Evolutionary conservation across 768 basidiomycete species (phyloP).

Genomic region (Lyophyllum atratum): DNA sequence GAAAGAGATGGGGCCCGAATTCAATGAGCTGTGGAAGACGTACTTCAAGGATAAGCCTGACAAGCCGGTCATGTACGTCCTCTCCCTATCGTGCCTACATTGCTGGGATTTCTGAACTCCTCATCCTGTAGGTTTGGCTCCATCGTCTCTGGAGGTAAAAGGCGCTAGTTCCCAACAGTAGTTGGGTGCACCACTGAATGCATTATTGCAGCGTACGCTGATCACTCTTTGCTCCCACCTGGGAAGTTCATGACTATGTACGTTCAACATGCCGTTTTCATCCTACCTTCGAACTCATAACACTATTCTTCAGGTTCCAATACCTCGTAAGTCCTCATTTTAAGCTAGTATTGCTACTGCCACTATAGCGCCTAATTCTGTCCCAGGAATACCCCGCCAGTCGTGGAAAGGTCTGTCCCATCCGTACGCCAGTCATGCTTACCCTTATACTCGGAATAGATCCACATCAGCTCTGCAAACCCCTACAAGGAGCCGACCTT

Average conservation of each 20-base stretch:
- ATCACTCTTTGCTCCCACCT: conserved; percentile 69
- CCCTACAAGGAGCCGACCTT: conserved; percentile 67
- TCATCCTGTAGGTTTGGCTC: conserved; percentile 52
- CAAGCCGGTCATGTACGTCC: conserved; percentile 68
- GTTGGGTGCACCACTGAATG: neutral
- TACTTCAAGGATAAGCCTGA: conserved; percentile 83
- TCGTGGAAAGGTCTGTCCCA: conserved; percentile 59
- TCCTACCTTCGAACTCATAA: neutral
- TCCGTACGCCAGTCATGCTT: neutral
- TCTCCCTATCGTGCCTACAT: neutral
- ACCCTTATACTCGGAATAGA: conserved; percentile 32
- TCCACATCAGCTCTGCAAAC: conserved; percentile 60
- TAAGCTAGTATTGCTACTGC: neutral
- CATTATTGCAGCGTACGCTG: conserved; percentile 54
- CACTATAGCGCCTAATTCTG: neutral
- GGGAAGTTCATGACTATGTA: conserved; percentile 73
- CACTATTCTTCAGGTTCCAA: conserved; percentile 50
- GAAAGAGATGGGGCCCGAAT: conserved; percentile 80
- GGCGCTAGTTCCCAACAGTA: too few relatives aligned
- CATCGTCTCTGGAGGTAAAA: conserved; percentile 60
- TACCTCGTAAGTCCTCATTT: conserved; percentile 44
- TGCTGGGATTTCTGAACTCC: neutral
- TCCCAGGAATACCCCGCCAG: conserved; percentile 69
- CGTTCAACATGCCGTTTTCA: conserved; percentile 6
- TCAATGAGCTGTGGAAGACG: conserved; percentile 64